These are phyloP conservation scores for Vigna hirtella DNA, from an alignment of 306 rosid species.

Conservation along the genomic window DNA sequence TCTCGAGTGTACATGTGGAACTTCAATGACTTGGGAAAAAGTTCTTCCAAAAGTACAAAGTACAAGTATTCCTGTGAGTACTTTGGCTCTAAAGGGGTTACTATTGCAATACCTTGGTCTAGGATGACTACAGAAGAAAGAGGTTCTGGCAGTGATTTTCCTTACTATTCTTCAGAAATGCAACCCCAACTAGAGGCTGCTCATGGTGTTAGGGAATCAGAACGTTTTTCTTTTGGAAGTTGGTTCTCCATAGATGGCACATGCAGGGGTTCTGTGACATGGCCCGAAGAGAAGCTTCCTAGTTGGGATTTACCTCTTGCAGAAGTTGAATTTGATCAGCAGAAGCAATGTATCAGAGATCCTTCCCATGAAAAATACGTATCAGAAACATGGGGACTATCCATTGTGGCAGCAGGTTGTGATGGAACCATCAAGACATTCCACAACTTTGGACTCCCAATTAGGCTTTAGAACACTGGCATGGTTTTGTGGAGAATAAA, in stretches of 20 bases:
- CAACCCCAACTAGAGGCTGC: slow-evolving; percentile 22
- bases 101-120: slow-evolving; percentile 85
- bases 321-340: slow-evolving; percentile 47
- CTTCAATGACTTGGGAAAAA: slow-evolving; percentile 41
- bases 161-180: slow-evolving; percentile 38
- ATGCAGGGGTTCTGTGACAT: slow-evolving; percentile 69
- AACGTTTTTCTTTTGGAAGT: slow-evolving; percentile 62
- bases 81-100: slow-evolving; percentile 71
- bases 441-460: slow-evolving; percentile 91
- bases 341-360: slow-evolving; percentile 30
- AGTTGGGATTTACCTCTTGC: slow-evolving; percentile 50
- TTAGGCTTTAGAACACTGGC: slow-evolving; percentile 55
- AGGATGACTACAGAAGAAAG: slow-evolving; percentile 52
- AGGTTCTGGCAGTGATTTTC: slow-evolving; percentile 18
- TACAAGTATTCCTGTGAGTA: slow-evolving; percentile 69
- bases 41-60: slow-evolving; percentile 55
- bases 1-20: slow-evolving; percentile 81
- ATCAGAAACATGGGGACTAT: slow-evolving; percentile 81
- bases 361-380: slow-evolving; percentile 23
- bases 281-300: slow-evolving; percentile 94
- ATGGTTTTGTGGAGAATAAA: slow-evolving; percentile 3
- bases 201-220: slow-evolving; percentile 48
- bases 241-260: slow-evolving; percentile 74
- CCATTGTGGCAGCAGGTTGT: slow-evolving; percentile 71
- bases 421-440: slow-evolving; percentile 84